These are phyloP conservation scores for Wickerhamomyces rabaulensis DNA, from an alignment of 805 yeast genomes.

Conservation along the genomic window DNA sequence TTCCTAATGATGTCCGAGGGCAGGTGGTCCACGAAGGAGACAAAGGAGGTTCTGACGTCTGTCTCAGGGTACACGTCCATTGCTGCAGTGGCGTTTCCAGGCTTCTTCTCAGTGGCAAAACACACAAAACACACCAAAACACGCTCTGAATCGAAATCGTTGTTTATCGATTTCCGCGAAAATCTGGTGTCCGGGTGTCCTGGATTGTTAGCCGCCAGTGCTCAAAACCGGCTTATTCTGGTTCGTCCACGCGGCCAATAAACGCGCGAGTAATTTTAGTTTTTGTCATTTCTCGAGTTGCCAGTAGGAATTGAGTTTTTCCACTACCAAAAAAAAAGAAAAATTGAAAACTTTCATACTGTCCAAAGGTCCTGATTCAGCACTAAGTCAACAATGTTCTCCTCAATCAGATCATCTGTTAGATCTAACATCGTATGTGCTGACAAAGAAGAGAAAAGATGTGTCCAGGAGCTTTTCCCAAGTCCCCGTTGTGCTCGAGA, in stretches of 20 bases:
- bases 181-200: background rate
- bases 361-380: conserved; percentile 3
- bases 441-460: background rate
- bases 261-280: background rate
- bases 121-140: too few species aligned
- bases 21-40: conserved; percentile 35
- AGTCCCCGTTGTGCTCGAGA: background rate
- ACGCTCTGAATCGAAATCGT: too few species aligned
- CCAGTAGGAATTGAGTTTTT: background rate
- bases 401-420: conserved; percentile 27
- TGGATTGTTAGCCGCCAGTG: background rate
- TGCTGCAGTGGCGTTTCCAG: too few species aligned
- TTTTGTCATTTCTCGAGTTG: background rate
- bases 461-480: too few species aligned
- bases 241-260: background rate
- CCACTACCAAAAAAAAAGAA: conserved; percentile 1
- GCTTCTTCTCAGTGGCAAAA: too few species aligned
- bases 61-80: conserved; percentile 1
- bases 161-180: too few species aligned
- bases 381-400: conserved; percentile 20
- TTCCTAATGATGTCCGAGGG: conserved; percentile 39
- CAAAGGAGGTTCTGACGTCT: conserved; percentile 34
- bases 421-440: conserved; percentile 26
- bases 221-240: background rate
- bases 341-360: conserved; percentile 1